Base-by-base conservation (phyloP, 164 flowering plant species). In the Protea cynaroides region DNA sequence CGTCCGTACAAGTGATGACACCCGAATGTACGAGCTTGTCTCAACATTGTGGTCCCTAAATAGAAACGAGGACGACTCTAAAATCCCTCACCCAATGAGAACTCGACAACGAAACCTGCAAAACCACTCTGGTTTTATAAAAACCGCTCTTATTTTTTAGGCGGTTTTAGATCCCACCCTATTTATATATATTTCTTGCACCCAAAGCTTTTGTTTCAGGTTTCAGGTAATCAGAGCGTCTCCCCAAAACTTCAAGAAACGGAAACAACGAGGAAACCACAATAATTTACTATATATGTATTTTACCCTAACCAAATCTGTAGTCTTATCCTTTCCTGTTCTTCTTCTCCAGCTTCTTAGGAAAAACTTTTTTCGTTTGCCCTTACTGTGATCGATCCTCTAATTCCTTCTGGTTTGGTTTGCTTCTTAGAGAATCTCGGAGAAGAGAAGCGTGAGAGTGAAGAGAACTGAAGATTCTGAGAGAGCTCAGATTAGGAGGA, bases 101-200 rank as follows among this genome's bases (percentile, higher is more conserved):
- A 23, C 38, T 71, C 78, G 80, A 77, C 80, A 77, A 40, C 80
- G 34, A 64, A 69, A 18, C 25, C 9, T 4, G 1, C 10, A 22
- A 61, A 40, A 62, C 74, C 67, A 63, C 56, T n/a, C 50, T 46
- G 62, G 66, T 66, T 74, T 71, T 56, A 38, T 24, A 23, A 18
- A 63, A 14, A 58, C 68, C 23, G 3, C 71, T 65, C 43, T 56
- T 23, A 7, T 29, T 19, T 23, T 11, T 8, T 22, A 13, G 9
- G 50, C 24, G 34, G 13, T 6, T 38, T 1, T n/a, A 25, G 37
- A 40, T 44, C 36, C 15, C 24, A 29, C 6, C 25, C 10, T 40
- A 24, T 21, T 25, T 49, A 29, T 49, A 18, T 15, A 15, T 18
- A 40, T 40, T 29, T 3, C 34, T 29, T 29, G 34, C 34, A 29